Conservation (phyloP, 2,329 filamentous ascomycete genomes). For the Emergomyces africanus region DNA sequence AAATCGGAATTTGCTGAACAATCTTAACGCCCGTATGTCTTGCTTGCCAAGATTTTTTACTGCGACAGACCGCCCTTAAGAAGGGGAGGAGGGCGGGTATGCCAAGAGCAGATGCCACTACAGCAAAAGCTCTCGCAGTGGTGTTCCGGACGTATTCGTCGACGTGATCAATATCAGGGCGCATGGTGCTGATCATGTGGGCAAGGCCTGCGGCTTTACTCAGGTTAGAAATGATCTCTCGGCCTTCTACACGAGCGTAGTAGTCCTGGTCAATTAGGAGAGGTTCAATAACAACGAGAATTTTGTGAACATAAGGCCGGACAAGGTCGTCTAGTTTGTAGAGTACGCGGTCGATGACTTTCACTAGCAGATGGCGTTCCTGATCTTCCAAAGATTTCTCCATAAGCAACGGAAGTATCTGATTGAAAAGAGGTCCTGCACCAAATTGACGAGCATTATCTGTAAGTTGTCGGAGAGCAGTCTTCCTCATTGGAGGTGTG, state of each 20-base stretch:
- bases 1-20: constrained; percentile 93
- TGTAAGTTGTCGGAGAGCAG: constrained; percentile 87
- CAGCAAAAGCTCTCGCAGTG: constrained; percentile 89
- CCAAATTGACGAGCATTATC: constrained; percentile 96
- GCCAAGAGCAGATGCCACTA: constrained; percentile 89
- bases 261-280: constrained; percentile 98
- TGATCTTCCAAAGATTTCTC: constrained; percentile 97
- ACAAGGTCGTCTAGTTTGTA: constrained; percentile 98
- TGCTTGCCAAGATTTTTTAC: constrained; percentile 98
- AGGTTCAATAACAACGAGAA: constrained; percentile 97
- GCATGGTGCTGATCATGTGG: constrained; percentile 99
- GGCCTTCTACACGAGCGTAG: constrained; percentile 93
- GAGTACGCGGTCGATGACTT: constrained; percentile 95
- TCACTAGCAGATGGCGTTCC: constrained; percentile 93
- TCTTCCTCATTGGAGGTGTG: constrained; percentile 97
- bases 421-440: constrained; percentile 86
- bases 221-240: constrained; percentile 97
- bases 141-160: constrained; percentile 99
- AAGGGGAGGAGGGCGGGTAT: constrained; percentile 94
- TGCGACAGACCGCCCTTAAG: constrained; percentile 86
- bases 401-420: constrained; percentile 94
- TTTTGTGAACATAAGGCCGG: constrained; percentile 94
- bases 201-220: constrained; percentile 93
- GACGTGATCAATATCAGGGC: constrained; percentile 95
- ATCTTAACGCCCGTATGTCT: constrained; percentile 98